Evolutionary conservation across 2,329 filamentous ascomycete species (phyloP), one percentile per base, ranked within the genome.

Genomic region (Chaetomiaceae sp.): DNA sequence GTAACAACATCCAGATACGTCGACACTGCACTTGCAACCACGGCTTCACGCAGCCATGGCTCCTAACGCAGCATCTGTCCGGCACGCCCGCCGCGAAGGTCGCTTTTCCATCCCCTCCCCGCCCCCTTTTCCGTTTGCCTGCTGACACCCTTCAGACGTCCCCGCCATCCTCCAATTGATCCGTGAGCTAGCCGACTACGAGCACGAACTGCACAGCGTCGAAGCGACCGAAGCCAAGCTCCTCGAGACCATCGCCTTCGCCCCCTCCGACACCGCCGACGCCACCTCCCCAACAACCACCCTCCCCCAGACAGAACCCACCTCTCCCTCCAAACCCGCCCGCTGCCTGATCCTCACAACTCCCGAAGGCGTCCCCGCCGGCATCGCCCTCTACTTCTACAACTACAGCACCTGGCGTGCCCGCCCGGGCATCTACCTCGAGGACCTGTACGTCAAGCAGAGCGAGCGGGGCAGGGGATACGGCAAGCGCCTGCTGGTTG

Each of bases 321-420:
- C 80, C 47, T 75, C 79, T 0, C 69, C 80, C 2, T 63, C 70
- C 4, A 75, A 74, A n/a, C 89, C 86, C 27, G 88, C 91, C 17
- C 87, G 89, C 57, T 92, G 89, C 46, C 77, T 95, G 31, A 72
- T 95, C 9, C 72, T 92, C 51, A 76, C 77, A 61, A 71, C 78
- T 20, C 71, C 75, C 11, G 69, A 73, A 6, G 70, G 74, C 11
- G 66, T 72, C 36, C 69, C 69, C 0, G 88, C 83, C 0, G 90
- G 87, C 44, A 89, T 96, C 81, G 91, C 91, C 1, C 72, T 96
- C 37, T 96, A 91, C 74, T 97, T 95, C 70, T 91, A 92, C 77
- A 97, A 92, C 72, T 97, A 96, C 73, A 90, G 85, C 66, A 96
- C 92, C 0, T 97, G 94, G 94, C 82, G 88, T 8, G 82, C 88